Evolutionary conservation across 768 basidiomycete genomes (phyloP), one percentile per base, ranked within the genome.

Genomic region (Boletus speciosus): DNA sequence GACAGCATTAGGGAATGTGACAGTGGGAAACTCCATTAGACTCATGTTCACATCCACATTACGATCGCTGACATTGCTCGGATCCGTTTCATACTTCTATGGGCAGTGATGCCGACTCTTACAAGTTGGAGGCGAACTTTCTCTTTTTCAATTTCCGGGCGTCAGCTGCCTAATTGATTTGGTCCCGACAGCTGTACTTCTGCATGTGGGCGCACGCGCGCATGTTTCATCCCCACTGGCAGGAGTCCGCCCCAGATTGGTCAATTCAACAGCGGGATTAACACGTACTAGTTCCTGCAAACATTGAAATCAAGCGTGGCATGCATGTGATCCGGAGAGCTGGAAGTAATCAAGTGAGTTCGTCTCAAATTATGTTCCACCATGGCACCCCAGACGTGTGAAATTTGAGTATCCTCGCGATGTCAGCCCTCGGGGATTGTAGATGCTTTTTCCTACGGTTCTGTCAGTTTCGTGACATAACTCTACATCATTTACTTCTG

Each of bases 381-480:
- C 32, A 21, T 23, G 21, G 45, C 8, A 31, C n/a, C 35, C 34
- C 19, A 36, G 29, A 50, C 48, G 40, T 53, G 47, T 38, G 38
- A 45, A 49, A 36, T 31, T 38, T 8, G 14, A 14, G 15, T 21
- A 23, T 38, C 38, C 23, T 47, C 31, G 47, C 39, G 58, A 40
- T 34, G 44, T 37, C 21, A 55, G 38, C 55, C 41, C 27, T 32
- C 32, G 40, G 21, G 31, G 41, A 27, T 29, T 46, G 21, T 32
- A 34, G 34, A 31, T 32, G 25, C 21, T 51, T 61, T 58, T 58
- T 54, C 46, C 44, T 50, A 54, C 48, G 48, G 50, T 36, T n/a
- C 41, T 49, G 51, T 53, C 49, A 34, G 47, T 51, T 39, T 41
- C 43, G 25, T 61, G 54, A 61, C 62, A 51, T 29, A 29, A 29